Evolutionary conservation across 768 basidiomycete genomes (phyloP).

Genomic region (Xerocomus spinulosus): DNA sequence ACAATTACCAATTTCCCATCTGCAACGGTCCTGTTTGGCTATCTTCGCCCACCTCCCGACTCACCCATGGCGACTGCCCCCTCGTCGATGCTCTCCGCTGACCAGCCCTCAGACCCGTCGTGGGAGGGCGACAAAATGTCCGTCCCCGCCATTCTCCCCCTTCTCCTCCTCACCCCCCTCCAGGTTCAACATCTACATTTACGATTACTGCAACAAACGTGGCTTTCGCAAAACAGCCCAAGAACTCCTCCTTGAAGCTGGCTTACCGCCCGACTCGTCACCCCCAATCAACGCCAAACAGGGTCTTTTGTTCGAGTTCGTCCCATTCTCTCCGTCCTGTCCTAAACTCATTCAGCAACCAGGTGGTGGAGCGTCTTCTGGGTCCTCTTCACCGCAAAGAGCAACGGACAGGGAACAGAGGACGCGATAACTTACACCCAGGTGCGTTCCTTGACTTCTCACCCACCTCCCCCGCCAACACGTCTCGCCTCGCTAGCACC

Average conservation of each 20-base stretch:
- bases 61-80: slow-evolving; percentile 21
- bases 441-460: slow-evolving; percentile 38
- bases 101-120: slow-evolving; percentile 37
- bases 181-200: slow-evolving; percentile 89
- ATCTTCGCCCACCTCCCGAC: slow-evolving; percentile 5
- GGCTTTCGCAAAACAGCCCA: slow-evolving; percentile 70
- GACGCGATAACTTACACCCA: slow-evolving; percentile 70
- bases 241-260: slow-evolving; percentile 64
- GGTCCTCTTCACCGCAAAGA: slow-evolving; percentile 80
- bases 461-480: slow-evolving; percentile 12
- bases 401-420: slow-evolving; percentile 58
- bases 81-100: slow-evolving; percentile 22
- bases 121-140: slow-evolving; percentile 89
- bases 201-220: slow-evolving; percentile 80
- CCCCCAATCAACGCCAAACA: slow-evolving; percentile 83
- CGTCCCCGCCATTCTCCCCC: slow-evolving; percentile 24
- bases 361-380: slow-evolving; percentile 93
- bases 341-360: background rate
- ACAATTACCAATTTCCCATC: slow-evolving; percentile 40
- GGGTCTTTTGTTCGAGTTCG: slow-evolving; percentile 79
- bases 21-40: slow-evolving; percentile 19
- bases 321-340: background rate
- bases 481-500: slow-evolving; percentile 28
- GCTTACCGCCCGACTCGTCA: slow-evolving; percentile 52
- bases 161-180: slow-evolving; percentile 6